These are phyloP conservation scores for Kwoniella botswanensis DNA, from an alignment of 768 basidiomycete genomes.

Conservation along the genomic window DNA sequence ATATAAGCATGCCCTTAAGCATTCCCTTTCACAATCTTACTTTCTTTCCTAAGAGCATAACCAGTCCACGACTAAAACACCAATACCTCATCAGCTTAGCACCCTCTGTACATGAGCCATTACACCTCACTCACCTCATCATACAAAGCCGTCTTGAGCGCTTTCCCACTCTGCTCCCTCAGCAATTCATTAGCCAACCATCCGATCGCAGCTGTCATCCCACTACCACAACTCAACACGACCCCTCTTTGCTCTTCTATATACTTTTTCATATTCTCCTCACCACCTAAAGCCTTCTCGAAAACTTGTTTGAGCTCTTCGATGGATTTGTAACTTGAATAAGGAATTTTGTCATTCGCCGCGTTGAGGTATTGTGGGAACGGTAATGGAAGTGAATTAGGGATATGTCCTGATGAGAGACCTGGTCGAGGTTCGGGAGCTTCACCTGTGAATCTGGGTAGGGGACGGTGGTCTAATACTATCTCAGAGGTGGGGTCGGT, in stretches of 20 bases:
- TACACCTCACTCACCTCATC: constrained; percentile 74
- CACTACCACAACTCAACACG: constrained; percentile 86
- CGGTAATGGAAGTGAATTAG: constrained; percentile 80
- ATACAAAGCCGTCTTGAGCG: constrained; percentile 69
- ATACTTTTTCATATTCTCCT: constrained; percentile 63
- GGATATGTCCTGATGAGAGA: constrained; percentile 90
- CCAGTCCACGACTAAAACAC: constrained; percentile 85
- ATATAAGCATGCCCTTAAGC: background rate
- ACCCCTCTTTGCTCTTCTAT: constrained; percentile 68
- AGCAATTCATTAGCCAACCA: constrained; percentile 88
- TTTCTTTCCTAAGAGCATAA: constrained; percentile 77
- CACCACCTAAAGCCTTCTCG: constrained; percentile 67
- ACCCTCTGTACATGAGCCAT: background rate
- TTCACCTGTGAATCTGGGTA: constrained; percentile 76
- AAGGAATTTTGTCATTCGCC: constrained; percentile 61
- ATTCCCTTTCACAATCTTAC: constrained; percentile 69
- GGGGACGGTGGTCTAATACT: constrained; percentile 84
- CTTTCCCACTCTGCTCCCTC: constrained; percentile 56
- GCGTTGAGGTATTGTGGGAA: constrained; percentile 73
- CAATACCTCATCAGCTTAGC: constrained; percentile 3
- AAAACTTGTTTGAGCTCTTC: constrained; percentile 69
- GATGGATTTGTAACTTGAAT: constrained; percentile 65
- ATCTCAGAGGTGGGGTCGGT: constrained; percentile 63
- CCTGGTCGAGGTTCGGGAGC: constrained; percentile 89
- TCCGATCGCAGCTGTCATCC: constrained; percentile 94